Base-by-base conservation (phyloP, 2,329 filamentous ascomycete genomes). In the Orbilia oligospora region DNA sequence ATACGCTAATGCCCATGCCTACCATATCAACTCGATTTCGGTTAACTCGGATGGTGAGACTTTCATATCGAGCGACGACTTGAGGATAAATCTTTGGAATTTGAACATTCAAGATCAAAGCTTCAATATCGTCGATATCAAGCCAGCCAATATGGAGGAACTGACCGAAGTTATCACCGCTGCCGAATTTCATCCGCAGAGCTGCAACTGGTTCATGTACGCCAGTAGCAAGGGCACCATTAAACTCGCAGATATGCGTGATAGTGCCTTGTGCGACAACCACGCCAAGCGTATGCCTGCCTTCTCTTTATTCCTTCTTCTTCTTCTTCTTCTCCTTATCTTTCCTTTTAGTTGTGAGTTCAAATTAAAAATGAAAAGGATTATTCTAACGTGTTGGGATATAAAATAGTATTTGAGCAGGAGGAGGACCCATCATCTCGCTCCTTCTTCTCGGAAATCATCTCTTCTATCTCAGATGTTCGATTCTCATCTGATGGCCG, bases 171-270 rank as follows among this genome's bases (percentile, higher is more conserved):
- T 99, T 82, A 98, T 99, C 84, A 99, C 96, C 12, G 96, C 96
- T 49, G 96, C 96, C 68, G 96, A 99, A 84, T 99, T 99, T 83
- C 96, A 99, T 84, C 96, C 96, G 5, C 88, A 91, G 83, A 97
- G 94, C 87, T 99, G 96, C 88, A 98, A 99, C 86, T 97, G 93
- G 94, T 98, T 99, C 87, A 99, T 99, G 95, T 99, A 98, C 85
- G 96, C 96, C 82, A 98, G 95, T 85, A 97, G 94, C 76, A 99
- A 99, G 86, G 96, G 96, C 79, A 98, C 96, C 41, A 98, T 99
- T 87, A 99, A 99, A 87, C 88, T 99, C 82, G 96, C 96, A 58
- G 96, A 99, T 83, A 99, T 99, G 96, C 91, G 96, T 83, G 92
- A 97, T 87, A 97, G 94, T 83, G 96, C 96, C 33, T 87, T 99